These are phyloP conservation scores for Pichia sp. DNA, from an alignment of 1,139 yeast genomes.

Conservation along the genomic window DNA sequence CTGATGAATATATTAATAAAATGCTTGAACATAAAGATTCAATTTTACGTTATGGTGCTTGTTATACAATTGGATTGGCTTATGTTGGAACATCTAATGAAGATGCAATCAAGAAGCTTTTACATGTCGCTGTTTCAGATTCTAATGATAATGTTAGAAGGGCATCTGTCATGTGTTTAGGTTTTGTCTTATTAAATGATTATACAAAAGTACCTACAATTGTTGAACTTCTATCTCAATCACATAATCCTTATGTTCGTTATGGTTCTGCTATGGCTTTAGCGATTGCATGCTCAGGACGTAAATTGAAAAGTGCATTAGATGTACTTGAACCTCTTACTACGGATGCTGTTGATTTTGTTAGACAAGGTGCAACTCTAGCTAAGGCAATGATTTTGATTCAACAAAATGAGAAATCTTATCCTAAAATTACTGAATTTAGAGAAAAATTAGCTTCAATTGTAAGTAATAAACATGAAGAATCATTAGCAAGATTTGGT, in stretches of 20 bases:
- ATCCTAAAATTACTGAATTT: conserved; percentile 72
- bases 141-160: conserved; percentile 96
- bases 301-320: conserved; percentile 80
- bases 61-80: conserved; percentile 87
- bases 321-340: conserved; percentile 90
- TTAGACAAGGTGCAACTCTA: conserved; percentile 94
- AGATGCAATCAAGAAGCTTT: conserved; percentile 72
- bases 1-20: conserved; percentile 62
- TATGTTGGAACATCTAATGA: conserved; percentile 96
- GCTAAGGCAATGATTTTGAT: conserved; percentile 88
- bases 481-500: conserved; percentile 95
- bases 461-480: conserved; percentile 83
- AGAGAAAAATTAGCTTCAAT: conserved; percentile 71
- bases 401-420: conserved; percentile 83
- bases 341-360: conserved; percentile 93
- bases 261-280: conserved; percentile 97
- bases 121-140: conserved; percentile 94
- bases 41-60: conserved; percentile 92
- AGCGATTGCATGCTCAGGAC: conserved; percentile 96
- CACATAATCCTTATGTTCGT: conserved; percentile 97
- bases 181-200: conserved; percentile 85
- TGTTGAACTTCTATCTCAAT: conserved; percentile 85
- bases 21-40: conserved; percentile 73
- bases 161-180: conserved; percentile 90
- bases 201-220: conserved; percentile 92